Base-by-base conservation (phyloP, 2,329 filamentous ascomycete genomes). In the Calonectria pseudoturangicola region DNA sequence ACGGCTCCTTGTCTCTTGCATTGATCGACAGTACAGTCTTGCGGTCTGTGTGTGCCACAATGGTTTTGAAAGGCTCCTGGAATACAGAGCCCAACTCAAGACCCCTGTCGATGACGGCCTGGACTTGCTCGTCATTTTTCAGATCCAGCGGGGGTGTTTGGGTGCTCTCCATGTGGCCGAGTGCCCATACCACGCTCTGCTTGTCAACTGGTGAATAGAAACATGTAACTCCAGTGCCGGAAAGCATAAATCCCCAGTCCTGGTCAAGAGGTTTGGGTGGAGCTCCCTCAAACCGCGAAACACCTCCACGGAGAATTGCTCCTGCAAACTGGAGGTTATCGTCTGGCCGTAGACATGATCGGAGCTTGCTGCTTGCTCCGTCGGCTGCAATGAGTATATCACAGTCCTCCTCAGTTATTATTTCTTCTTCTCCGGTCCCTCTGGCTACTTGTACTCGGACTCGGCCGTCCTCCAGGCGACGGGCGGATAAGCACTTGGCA, bases 361-460 rank as follows among this genome's bases (percentile, higher is more conserved):
- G 79, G 2, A 88, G 78, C 69, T 83, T 86, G 73, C 85, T 88
- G 21, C 78, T 82, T 0, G 85, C 82, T 0, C 87, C 87, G 71
- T 89, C 87, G 0, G 87, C 86, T 0, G 82, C 86, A 43, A 89
- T 79, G 9, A 89, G 81, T 0, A 88, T 18, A 71, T 88, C 86
- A 54, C 85, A 86, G 2, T 80, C 74, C 28, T 75, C 68, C 16
- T 77, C 69, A 4, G 71, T 74, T 4, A 69, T 15, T 2, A 25
- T 68, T 33, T 70, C 54, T 1, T 30, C 27, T 8, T 68, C 66
- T 1, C 43, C n/a, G 0, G 54, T 25, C 5, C 66, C 75, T 28
- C 51, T 74, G 12, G 25, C 64, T 3, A 81, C 58, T 18, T 71
- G 65, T 1, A 83, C 79, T 9, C 74, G 68, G 7, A 83, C 28